Percentiles rank a stretch among this genome's conserved stretches.
phyloP scores from a whole-genome alignment of 768 basidiomycete species.

The Bullera alba region DNA sequence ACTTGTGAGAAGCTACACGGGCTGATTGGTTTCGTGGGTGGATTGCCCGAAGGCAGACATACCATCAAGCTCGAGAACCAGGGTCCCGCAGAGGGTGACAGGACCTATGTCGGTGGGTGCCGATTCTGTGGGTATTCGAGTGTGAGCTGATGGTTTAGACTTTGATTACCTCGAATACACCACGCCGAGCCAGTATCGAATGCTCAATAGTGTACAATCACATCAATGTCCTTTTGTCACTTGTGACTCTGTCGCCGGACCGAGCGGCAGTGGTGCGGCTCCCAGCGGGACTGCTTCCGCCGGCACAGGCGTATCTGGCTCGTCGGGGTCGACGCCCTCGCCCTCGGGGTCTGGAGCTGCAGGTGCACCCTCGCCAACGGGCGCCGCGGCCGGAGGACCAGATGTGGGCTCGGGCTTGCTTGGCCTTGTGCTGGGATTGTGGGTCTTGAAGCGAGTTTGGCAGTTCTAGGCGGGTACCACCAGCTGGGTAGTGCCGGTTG shows the following conservation, averaged over 20 bases:
- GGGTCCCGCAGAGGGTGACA: conserved; percentile 14
- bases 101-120: conserved; percentile 39
- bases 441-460: background rate
- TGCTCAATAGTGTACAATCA: background rate
- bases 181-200: conserved; percentile 7
- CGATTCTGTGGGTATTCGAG: background rate
- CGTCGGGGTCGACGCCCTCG: background rate
- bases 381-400: background rate
- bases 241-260: background rate
- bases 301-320: background rate
- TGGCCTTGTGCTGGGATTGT: background rate
- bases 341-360: background rate
- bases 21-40: conserved; percentile 25
- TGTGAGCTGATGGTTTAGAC: conserved; percentile 3
- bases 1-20: conserved; percentile 42
- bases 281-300: background rate
- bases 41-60: conserved; percentile 32
- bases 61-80: conserved; percentile 29
- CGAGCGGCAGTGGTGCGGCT: background rate
- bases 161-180: conserved; percentile 26
- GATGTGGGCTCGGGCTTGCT: background rate
- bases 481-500: background rate
- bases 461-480: background rate
- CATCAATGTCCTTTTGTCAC: conserved; percentile 8
- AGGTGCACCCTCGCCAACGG: background rate